Evolutionary conservation across 1,284 basidiomycete species (phyloP).

Genomic region (Puccinia triticina): DNA sequence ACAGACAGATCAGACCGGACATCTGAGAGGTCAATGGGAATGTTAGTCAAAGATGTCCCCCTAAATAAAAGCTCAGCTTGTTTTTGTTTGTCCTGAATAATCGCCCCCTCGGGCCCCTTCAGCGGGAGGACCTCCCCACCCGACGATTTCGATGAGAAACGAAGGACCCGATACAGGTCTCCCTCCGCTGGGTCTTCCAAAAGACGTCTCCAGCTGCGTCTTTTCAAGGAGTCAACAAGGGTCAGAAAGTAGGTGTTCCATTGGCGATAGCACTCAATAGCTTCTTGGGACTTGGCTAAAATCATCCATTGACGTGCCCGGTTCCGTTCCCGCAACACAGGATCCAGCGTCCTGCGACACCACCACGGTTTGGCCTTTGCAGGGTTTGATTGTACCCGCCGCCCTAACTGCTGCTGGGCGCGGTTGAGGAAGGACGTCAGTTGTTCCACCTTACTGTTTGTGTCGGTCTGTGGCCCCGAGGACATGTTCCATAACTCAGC

Average conservation of each 20-base stretch:
- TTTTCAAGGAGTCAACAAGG: background rate
- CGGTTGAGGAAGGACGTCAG: background rate
- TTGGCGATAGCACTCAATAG: slow-evolving; percentile 1
- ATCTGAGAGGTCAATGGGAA: background rate
- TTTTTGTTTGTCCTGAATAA: background rate
- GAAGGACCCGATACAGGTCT: background rate
- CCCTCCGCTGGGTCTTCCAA: background rate
- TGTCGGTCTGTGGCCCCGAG: no score
- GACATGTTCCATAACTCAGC: no score
- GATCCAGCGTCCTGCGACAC: slow-evolving; percentile 5
- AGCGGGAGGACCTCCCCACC: no score
- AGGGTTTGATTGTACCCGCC: background rate
- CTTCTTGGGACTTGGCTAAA: background rate
- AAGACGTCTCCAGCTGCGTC: background rate
- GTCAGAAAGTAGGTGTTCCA: slow-evolving; percentile 7
- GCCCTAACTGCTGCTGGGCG: background rate
- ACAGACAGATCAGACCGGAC: background rate
- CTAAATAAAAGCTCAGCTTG: background rate
- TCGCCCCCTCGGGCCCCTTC: background rate
- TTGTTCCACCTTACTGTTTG: background rate
- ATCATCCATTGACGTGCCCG: slow-evolving; percentile 24
- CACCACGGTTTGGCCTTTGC: slow-evolving; percentile 20
- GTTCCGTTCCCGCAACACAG: slow-evolving; percentile 3
- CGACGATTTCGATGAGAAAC: background rate
- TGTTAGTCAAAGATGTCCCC: background rate